A percentile compares a stretch with the other conserved stretches of the same genome.
Evolutionary conservation across 2,329 filamentous ascomycete species (phyloP).

Genomic region (Beauveria brongniartii): DNA sequence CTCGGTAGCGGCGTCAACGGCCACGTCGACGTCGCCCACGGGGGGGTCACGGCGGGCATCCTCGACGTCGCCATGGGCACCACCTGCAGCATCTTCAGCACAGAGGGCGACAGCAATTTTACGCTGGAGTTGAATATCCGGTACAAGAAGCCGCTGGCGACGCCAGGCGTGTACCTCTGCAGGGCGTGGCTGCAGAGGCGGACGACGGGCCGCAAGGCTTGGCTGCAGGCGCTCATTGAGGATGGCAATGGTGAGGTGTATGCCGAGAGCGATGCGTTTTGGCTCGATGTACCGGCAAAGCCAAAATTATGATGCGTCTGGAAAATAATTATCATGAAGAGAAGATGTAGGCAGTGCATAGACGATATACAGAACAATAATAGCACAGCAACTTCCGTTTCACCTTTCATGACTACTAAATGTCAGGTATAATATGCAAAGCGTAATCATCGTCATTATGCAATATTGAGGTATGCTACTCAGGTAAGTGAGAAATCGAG

Average conservation of each 20-base stretch:
- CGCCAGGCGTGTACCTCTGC: slow-evolving; percentile 12
- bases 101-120: slow-evolving; percentile 13
- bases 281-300: neutral
- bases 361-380: neutral
- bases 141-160: slow-evolving; percentile 14
- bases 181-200: slow-evolving; percentile 9
- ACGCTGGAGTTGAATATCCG: slow-evolving; percentile 16
- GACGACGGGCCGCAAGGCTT: slow-evolving; percentile 16
- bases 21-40: slow-evolving; percentile 16
- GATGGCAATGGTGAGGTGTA: slow-evolving; percentile 8
- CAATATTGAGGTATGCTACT: neutral
- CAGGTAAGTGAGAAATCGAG: too few relatives aligned
- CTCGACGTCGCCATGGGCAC: slow-evolving; percentile 17
- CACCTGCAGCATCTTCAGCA: slow-evolving; percentile 10
- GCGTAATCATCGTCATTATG: neutral
- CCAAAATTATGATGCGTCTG: neutral
- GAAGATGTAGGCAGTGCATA: neutral
- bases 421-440: neutral
- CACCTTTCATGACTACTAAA: neutral
- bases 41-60: slow-evolving; percentile 16
- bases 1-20: slow-evolving; percentile 15
- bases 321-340: neutral
- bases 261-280: slow-evolving; percentile 5
- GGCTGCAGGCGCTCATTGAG: slow-evolving; percentile 13
- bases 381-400: neutral